phyloP scores from a whole-genome alignment of 2,329 filamentous ascomycete species.

The Trichoderma arundinaceum region DNA sequence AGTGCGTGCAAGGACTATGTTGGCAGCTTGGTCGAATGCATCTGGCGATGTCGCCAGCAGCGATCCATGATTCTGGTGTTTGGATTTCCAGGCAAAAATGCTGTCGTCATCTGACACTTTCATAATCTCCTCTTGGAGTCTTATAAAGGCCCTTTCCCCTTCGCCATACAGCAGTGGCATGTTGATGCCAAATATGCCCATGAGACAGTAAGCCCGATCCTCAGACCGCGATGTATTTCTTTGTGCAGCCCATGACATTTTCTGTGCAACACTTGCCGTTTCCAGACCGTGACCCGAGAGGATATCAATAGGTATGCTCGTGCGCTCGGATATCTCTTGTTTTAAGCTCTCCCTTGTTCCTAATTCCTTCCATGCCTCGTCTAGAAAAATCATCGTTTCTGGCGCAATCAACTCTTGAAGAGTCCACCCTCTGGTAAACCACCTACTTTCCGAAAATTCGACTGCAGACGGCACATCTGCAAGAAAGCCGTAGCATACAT shows the following conservation, averaged over 20 bases:
- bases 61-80: neutral
- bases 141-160: constrained; percentile 17
- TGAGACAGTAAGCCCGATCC: constrained; percentile 22
- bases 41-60: constrained; percentile 22
- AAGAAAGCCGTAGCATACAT: constrained; percentile 9
- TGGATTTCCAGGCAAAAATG: constrained; percentile 22
- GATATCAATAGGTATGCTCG: constrained; percentile 9
- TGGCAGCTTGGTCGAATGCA: constrained; percentile 3
- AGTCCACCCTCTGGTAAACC: constrained; percentile 20
- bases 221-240: constrained; percentile 18
- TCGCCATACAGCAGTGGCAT: constrained; percentile 19
- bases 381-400: neutral
- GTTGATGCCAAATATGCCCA: constrained; percentile 26
- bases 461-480: constrained; percentile 3
- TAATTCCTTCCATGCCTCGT: constrained; percentile 7
- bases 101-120: constrained; percentile 22
- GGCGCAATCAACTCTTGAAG: constrained; percentile 20
- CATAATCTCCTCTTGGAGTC: constrained; percentile 15
- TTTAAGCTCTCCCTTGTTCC: constrained; percentile 15
- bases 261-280: constrained; percentile 2
- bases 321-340: constrained; percentile 9
- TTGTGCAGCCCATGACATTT: constrained; percentile 7
- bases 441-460: neutral
- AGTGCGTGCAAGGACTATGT: constrained; percentile 6
- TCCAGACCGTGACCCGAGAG: constrained; percentile 10